Conservation (phyloP, 164 flowering plant species). For the Vitis amurensis region DNA sequence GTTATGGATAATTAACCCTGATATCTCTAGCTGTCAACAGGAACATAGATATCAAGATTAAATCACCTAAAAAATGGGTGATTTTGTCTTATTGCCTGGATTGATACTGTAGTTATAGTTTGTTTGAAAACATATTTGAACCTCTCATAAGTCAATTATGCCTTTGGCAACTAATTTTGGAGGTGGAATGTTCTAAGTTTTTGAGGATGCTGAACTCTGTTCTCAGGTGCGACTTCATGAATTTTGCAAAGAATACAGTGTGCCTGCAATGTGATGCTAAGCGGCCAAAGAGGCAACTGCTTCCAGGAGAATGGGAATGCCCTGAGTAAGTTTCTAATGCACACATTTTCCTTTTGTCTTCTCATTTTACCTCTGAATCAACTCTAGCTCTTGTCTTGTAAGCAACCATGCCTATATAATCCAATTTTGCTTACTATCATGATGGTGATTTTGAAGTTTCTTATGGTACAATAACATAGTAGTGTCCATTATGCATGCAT, state of each 20-base stretch:
- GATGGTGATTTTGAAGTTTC: not conserved
- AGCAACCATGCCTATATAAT: too few species aligned
- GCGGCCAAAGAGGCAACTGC: conserved; percentile 92
- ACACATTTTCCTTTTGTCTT: not conserved
- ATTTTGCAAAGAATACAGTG: conserved; percentile 88
- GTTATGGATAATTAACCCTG: too few species aligned
- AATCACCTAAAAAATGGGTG: too few species aligned
- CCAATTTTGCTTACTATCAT: not conserved
- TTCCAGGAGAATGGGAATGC: conserved; percentile 99
- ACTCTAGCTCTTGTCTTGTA: not conserved
- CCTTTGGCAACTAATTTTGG: too few species aligned
- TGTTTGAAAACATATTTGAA: too few species aligned
- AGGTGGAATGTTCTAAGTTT: not conserved
- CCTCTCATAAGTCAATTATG: too few species aligned
- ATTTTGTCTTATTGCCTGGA: too few species aligned
- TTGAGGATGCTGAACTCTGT: conserved; percentile 9
- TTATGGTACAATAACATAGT: not conserved
- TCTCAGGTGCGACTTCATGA: conserved; percentile 97
- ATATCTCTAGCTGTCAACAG: too few species aligned
- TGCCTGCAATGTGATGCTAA: conserved; percentile 98
- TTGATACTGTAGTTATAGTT: too few species aligned
- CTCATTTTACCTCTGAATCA: not conserved
- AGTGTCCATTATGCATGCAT: not conserved
- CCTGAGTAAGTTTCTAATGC: conserved; percentile 64
- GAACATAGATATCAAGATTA: too few species aligned